These are phyloP conservation scores for Aspergillus glaucus DNA, from an alignment of 2,329 filamentous ascomycete species.

Conservation along the genomic window DNA sequence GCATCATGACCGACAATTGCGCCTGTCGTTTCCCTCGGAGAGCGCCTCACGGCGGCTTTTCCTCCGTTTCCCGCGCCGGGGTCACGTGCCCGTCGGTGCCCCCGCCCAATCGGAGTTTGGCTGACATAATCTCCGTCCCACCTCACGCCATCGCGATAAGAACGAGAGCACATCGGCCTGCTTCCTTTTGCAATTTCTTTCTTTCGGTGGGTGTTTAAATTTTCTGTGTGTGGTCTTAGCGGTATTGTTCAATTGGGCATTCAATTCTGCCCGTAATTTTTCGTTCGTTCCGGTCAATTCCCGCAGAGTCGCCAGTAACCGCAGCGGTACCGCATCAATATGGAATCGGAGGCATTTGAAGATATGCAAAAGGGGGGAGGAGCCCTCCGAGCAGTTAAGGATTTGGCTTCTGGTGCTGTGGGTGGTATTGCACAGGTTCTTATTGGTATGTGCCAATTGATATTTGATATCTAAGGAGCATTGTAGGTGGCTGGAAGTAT, in stretches of 20 bases:
- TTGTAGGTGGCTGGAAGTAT: too few species aligned
- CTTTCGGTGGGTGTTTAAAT: background rate
- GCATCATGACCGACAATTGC: conserved; percentile 22
- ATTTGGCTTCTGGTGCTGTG: conserved; percentile 82
- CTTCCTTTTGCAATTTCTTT: conserved; percentile 1
- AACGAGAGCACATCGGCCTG: background rate
- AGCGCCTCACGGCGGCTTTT: conserved; percentile 13
- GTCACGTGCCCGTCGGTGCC: conserved; percentile 27
- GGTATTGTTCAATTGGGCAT: background rate
- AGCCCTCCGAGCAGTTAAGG: conserved; percentile 65
- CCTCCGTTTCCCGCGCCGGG: conserved; percentile 5
- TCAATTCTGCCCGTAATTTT: background rate
- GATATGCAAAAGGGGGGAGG: conserved; percentile 33
- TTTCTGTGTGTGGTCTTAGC: background rate
- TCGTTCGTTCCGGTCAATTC: conserved; percentile 2
- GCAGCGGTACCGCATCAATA: conserved; percentile 5
- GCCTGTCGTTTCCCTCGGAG: conserved; percentile 7
- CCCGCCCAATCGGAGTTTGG: conserved; percentile 23
- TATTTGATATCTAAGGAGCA: too few species aligned
- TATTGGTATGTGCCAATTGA: conserved; percentile 60
- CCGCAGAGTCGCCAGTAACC: background rate
- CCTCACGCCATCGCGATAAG: conserved; percentile 9
- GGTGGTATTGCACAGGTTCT: conserved; percentile 92
- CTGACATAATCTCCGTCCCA: conserved; percentile 1
- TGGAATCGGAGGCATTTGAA: conserved; percentile 32